Percentiles rank a stretch among this genome's conserved stretches.
These are phyloP conservation scores for Paecilomyces dactylethromorphus DNA, from an alignment of 2,329 filamentous ascomycete species.

Conservation along the genomic window DNA sequence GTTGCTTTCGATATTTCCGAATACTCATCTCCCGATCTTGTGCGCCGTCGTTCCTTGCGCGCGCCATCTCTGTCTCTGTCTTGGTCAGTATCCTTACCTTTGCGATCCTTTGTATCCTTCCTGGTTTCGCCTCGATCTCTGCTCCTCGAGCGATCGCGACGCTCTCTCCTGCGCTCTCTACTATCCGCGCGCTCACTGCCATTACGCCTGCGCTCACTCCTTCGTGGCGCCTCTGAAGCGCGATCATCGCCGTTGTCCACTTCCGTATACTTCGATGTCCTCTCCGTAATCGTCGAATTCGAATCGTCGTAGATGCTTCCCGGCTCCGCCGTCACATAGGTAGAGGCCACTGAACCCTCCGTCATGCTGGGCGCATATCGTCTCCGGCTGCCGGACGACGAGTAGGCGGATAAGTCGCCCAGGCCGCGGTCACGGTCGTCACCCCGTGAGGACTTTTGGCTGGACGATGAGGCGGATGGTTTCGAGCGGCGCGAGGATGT, in stretches of 20 bases:
- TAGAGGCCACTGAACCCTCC: constrained; percentile 22
- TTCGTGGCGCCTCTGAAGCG: constrained; percentile 1
- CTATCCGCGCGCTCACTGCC: constrained; percentile 1
- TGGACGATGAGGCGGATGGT: constrained; percentile 20
- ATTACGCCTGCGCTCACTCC: constrained; percentile 3
- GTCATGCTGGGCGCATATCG: constrained; percentile 18
- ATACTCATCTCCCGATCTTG: constrained; percentile 22
- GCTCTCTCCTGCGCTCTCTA: constrained; percentile 6
- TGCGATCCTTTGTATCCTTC: constrained; percentile 16
- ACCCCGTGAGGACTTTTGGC: constrained; percentile 37
- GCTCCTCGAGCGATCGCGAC: constrained; percentile 14
- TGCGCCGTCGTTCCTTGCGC: constrained; percentile 20
- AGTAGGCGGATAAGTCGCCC: constrained; percentile 24
- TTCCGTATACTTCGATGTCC: constrained; percentile 18
- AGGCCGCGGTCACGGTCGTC: constrained; percentile 40
- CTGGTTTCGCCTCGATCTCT: constrained; percentile 19
- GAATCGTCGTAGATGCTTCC: constrained; percentile 17
- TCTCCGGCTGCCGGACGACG: constrained; percentile 17
- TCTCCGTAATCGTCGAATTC: constrained; percentile 23
- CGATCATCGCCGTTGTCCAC: constrained; percentile 3
- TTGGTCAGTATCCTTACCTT: constrained; percentile 7
- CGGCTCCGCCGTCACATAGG: constrained; percentile 35
- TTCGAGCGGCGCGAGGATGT: constrained; percentile 16
- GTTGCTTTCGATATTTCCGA: constrained; percentile 13
- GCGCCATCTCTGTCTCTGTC: constrained; percentile 10